Evolutionary conservation across 2,329 filamentous ascomycete genomes (phyloP).

Genomic region (Tolypocladium sp.): DNA sequence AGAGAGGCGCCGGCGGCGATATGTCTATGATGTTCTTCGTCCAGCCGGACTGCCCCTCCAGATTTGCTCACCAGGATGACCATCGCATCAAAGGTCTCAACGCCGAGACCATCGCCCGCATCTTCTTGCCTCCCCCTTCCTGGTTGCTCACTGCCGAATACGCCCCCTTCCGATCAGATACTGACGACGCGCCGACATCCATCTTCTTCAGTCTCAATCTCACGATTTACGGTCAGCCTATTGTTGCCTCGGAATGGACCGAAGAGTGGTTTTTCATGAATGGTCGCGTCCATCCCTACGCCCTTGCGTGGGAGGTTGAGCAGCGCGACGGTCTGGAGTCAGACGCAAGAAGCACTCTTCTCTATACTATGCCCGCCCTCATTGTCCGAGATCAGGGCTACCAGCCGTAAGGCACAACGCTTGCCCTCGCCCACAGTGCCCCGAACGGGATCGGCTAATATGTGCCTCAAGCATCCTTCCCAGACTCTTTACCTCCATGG

Average conservation of each 20-base stretch:
- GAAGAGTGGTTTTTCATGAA: background rate
- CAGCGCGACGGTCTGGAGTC: background rate
- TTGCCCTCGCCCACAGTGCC: background rate
- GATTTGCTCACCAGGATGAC: background rate
- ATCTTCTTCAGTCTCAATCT: background rate
- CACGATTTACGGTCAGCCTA: background rate
- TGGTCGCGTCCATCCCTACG: background rate
- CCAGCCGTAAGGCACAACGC: background rate
- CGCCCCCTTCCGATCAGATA: background rate
- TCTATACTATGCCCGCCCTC: background rate
- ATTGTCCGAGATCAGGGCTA: background rate
- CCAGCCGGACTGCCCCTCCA: background rate
- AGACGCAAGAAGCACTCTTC: background rate
- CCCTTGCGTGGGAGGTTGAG: background rate
- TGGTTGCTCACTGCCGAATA: background rate
- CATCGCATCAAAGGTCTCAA: background rate
- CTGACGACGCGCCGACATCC: background rate
- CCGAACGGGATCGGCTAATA: too few relatives aligned
- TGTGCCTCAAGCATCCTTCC: background rate
- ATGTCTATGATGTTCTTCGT: background rate
- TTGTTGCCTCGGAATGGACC: background rate
- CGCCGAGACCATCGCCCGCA: background rate
- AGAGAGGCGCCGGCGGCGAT: background rate
- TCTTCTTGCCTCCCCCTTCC: background rate
- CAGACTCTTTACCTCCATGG: background rate